Evolutionary conservation across 2,329 filamentous ascomycete species (phyloP).

Genomic region (Diaporthe aspalathi): DNA sequence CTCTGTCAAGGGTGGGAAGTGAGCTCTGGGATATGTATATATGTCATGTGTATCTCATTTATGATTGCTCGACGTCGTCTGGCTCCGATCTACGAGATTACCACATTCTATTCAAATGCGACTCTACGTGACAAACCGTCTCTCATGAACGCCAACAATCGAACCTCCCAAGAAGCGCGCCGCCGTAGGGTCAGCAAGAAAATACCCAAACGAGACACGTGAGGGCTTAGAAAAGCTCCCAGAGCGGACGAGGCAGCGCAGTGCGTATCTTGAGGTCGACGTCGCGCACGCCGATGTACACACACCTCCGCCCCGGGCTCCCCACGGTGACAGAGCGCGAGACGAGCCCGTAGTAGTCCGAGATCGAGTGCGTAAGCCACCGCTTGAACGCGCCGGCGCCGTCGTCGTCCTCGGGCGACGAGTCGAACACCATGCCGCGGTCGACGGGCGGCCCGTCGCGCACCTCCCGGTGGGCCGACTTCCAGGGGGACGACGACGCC

Average conservation of each 20-base stretch:
- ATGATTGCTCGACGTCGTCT: background rate
- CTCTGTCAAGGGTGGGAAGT: too few relatives aligned
- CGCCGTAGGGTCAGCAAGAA: background rate
- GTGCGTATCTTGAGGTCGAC: slow-evolving; percentile 46
- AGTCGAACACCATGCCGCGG: slow-evolving; percentile 82
- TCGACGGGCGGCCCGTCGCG: slow-evolving; percentile 69
- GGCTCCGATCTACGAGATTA: background rate
- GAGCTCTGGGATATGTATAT: background rate
- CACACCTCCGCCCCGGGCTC: slow-evolving; percentile 78
- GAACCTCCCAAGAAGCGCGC: background rate
- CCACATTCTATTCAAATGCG: slow-evolving; percentile 9
- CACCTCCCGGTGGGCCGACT: slow-evolving; percentile 62
- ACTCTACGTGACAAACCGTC: slow-evolving; percentile 17
- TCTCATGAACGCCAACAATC: background rate
- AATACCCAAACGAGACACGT: background rate
- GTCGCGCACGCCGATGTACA: slow-evolving; percentile 79
- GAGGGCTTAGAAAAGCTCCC: slow-evolving; percentile 66
- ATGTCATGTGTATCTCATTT: background rate
- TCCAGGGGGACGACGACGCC: slow-evolving; percentile 55
- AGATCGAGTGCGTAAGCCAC: slow-evolving; percentile 93
- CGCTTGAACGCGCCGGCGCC: slow-evolving; percentile 85
- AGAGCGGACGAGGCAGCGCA: slow-evolving; percentile 70
- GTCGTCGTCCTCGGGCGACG: slow-evolving; percentile 71
- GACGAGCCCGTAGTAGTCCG: slow-evolving; percentile 88
- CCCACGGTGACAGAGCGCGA: slow-evolving; percentile 84